Evolutionary conservation across 139 green algal genomes (phyloP).

Genomic region (Mychonastes homosphaera): DNA sequence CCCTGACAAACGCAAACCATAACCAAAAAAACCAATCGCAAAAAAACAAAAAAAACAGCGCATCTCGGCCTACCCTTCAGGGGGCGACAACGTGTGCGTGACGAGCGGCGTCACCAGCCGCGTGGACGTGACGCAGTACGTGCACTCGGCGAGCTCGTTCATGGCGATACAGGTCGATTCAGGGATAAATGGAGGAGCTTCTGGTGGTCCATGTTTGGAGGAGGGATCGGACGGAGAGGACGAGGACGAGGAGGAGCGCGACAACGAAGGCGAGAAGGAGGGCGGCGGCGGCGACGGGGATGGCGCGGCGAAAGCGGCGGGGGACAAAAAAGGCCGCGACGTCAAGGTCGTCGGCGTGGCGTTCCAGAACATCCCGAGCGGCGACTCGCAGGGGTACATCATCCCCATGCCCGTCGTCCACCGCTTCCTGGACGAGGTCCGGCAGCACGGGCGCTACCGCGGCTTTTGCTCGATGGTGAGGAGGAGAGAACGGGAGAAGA

Average conservation of each 20-base stretch:
- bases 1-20: no score
- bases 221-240: no score
- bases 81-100: slow-evolving; percentile 49
- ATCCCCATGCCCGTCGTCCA: slow-evolving; percentile 40
- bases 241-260: no score
- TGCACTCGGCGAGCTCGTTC: slow-evolving; percentile 41
- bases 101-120: slow-evolving; percentile 37
- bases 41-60: not conserved
- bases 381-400: slow-evolving; percentile 65
- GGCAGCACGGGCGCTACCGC: slow-evolving; percentile 10
- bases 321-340: not conserved
- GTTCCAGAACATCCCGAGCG: slow-evolving; percentile 55
- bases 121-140: slow-evolving; percentile 45
- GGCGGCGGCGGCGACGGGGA: no score
- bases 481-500: no score
- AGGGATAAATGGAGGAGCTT: no score
- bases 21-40: no score
- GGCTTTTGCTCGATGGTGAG: slow-evolving; percentile 53
- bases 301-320: no score
- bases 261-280: no score
- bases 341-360: slow-evolving; percentile 39
- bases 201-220: no score
- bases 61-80: slow-evolving; percentile 32
- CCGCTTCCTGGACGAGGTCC: slow-evolving; percentile 30
- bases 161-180: slow-evolving; percentile 59